These are phyloP conservation scores for Yarrowia sp. DNA, from an alignment of 805 yeast species.

Conservation along the genomic window DNA sequence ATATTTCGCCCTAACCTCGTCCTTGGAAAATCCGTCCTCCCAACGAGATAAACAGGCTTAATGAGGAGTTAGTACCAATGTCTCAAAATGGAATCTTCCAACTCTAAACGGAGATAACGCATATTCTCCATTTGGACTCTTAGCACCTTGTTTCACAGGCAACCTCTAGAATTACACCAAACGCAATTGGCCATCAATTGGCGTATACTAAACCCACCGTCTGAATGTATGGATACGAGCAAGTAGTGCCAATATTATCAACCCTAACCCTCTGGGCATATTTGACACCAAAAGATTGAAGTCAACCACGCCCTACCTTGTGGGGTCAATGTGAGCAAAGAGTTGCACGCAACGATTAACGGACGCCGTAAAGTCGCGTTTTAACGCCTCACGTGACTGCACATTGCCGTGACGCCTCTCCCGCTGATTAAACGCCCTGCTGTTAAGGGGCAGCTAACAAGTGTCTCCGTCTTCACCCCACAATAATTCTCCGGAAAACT, in stretches of 20 bases:
- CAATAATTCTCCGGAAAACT: conserved; percentile 24
- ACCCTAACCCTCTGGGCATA: conserved; percentile 29
- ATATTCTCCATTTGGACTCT: background rate
- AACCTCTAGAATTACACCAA: background rate
- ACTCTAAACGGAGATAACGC: background rate
- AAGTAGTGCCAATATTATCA: background rate
- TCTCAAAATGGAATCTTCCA: background rate
- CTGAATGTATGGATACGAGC: background rate
- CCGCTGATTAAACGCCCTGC: too few species aligned
- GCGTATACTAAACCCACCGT: background rate
- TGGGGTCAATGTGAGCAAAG: too few species aligned
- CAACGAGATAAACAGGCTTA: conserved; percentile 27
- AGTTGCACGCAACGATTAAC: too few species aligned
- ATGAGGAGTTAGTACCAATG: background rate
- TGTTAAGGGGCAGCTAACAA: conserved; percentile 33
- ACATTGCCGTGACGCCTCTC: too few species aligned
- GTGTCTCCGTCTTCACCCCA: conserved; percentile 15
- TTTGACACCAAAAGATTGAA: conserved; percentile 19
- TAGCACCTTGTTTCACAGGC: background rate
- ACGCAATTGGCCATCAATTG: background rate
- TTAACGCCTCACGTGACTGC: too few species aligned
- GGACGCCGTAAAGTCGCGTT: too few species aligned
- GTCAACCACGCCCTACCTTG: too few species aligned
- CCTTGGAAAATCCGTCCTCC: conserved; percentile 31
- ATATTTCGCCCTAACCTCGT: conserved; percentile 18